phyloP scores from a whole-genome alignment of 768 basidiomycete species.

The Lactarius deliciosus region DNA sequence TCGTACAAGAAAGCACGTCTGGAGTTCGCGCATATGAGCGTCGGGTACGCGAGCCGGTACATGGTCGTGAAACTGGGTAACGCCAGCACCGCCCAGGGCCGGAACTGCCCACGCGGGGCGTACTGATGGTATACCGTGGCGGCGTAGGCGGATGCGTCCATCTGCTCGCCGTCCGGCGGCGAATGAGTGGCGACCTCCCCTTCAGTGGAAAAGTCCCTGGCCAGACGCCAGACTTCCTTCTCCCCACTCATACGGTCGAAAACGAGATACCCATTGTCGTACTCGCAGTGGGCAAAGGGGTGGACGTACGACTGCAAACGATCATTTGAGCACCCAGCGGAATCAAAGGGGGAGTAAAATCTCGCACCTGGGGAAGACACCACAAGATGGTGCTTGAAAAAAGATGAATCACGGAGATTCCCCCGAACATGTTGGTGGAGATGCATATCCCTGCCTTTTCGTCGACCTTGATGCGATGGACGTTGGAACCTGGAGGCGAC shows the following conservation, averaged over 20 bases:
- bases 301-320: slow-evolving; percentile 50
- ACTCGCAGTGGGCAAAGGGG: slow-evolving; percentile 68
- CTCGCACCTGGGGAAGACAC: slow-evolving; percentile 56
- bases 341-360: not conserved
- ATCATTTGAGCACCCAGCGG: not conserved
- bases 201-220: slow-evolving; percentile 33
- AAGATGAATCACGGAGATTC: slow-evolving; percentile 58
- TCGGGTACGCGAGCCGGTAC: slow-evolving; percentile 68
- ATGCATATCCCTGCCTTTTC: slow-evolving; percentile 59
- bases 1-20: slow-evolving; percentile 60
- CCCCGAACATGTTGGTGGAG: slow-evolving; percentile 54
- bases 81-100: slow-evolving; percentile 57
- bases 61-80: slow-evolving; percentile 48
- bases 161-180: slow-evolving; percentile 32
- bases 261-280: slow-evolving; percentile 65
- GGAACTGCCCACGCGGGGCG: slow-evolving; percentile 50
- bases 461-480: slow-evolving; percentile 80
- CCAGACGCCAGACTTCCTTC: slow-evolving; percentile 72
- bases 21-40: slow-evolving; percentile 49
- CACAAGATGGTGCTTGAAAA: slow-evolving; percentile 51
- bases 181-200: slow-evolving; percentile 12
- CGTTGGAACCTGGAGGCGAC: slow-evolving; percentile 37
- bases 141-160: slow-evolving; percentile 33
- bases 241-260: slow-evolving; percentile 57
- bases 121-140: slow-evolving; percentile 22